A percentile compares a stretch with the other conserved stretches of the same genome.
Evolutionary conservation across 352 stramenopile genomes (phyloP).

Genomic region (Pilasporangium apinafurcum): DNA sequence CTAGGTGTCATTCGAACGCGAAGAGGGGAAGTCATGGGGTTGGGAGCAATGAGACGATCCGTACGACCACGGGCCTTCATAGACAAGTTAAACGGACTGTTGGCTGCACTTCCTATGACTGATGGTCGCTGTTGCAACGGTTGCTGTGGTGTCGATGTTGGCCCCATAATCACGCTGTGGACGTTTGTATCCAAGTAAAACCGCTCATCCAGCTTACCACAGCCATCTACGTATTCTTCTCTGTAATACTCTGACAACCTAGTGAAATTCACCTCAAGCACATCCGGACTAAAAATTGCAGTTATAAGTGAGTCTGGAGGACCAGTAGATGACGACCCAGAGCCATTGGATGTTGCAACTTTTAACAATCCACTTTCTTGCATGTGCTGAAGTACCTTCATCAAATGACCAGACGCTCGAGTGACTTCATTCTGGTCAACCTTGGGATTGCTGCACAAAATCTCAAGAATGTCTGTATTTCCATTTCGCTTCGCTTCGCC

Average conservation of each 20-base stretch:
- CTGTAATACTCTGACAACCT: slow-evolving; percentile 30
- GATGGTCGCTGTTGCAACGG: slow-evolving; percentile 7
- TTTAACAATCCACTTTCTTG: slow-evolving; percentile 14
- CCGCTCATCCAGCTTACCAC: slow-evolving; percentile 51
- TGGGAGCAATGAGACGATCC: slow-evolving; percentile 6
- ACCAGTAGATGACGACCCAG: neutral
- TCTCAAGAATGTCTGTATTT: slow-evolving; percentile 26
- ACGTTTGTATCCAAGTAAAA: slow-evolving; percentile 35
- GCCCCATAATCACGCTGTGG: slow-evolving; percentile 28
- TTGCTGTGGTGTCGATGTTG: slow-evolving; percentile 3
- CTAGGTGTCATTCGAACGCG: slow-evolving; percentile 28
- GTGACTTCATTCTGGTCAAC: slow-evolving; percentile 38
- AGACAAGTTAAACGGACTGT: slow-evolving; percentile 1
- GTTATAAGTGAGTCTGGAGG: slow-evolving; percentile 8
- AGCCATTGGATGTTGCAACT: neutral
- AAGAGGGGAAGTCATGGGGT: slow-evolving; percentile 23
- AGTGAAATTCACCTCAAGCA: slow-evolving; percentile 37
- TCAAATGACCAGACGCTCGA: slow-evolving; percentile 27
- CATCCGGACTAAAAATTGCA: slow-evolving; percentile 22
- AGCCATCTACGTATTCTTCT: slow-evolving; percentile 32
- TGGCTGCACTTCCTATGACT: slow-evolving; percentile 1
- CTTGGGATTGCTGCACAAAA: slow-evolving; percentile 38
- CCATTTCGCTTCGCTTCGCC: neutral
- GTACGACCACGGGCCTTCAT: slow-evolving; percentile 5
- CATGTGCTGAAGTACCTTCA: slow-evolving; percentile 33